Base-by-base conservation (phyloP, 2,329 filamentous ascomycete species). In the Neofusicoccum ribis region DNA sequence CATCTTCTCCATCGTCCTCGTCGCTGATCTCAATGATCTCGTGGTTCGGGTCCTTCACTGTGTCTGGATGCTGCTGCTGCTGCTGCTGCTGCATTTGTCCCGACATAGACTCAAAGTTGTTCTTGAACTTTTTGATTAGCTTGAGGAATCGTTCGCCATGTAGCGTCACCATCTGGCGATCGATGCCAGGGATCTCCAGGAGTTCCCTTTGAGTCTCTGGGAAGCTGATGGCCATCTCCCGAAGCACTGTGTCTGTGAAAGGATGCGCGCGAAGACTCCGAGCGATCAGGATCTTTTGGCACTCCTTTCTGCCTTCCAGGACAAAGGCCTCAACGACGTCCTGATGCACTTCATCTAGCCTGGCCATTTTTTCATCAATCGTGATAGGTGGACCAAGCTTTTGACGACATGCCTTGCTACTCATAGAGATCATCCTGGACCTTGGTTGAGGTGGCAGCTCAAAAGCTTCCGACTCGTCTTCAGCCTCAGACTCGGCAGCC, bases 171-270 rank as follows among this genome's bases (percentile, higher is more conserved):
- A 87, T 89, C 31, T 87, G 85, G 1, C 74, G 68, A 63, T 89
- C 84, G 65, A 93, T 89, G 9, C 84, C 85, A 0, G 83, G 83
- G 56, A 94, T 90, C 8, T 77, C 76, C 37, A 78, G 79, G 87
- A 95, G 90, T 65, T 87, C 80, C 15, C 85, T 83, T 9, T 86
- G 71, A 8, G 82, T 86, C 7, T 80, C 82, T 0, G 90, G 91
- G 82, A 90, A 90, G 39, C 82, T 77, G 58, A 92, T 86, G 12
- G 86, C 89, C 89, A 95, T 93, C 69, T 89, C 85, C 41, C 88
- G 86, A 59, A 93, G 83, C 14, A 91, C 83, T 23, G 82, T 83
- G 67, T 92, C 89, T 0, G 87, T 88, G 73, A 95, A 95, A 0
- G 83, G 82, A 3, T 85, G 83, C 23, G 82, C 80, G 8, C 86